A percentile compares a stretch with the other conserved stretches of the same genome.
These are phyloP conservation scores for Cladorrhinum sp. DNA, from an alignment of 2,329 filamentous ascomycete genomes.

Conservation along the genomic window DNA sequence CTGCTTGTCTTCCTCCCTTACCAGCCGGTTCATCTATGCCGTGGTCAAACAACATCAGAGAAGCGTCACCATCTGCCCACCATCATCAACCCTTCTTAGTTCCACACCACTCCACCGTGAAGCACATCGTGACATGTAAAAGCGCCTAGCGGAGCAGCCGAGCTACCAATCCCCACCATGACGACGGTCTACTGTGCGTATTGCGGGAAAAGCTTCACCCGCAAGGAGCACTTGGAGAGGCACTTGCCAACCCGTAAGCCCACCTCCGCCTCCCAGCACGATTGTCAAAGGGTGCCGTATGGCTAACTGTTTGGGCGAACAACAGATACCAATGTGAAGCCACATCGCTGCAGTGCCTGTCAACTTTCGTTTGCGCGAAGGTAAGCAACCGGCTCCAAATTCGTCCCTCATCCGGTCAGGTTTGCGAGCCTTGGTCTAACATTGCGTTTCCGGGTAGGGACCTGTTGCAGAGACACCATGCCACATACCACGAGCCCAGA, in stretches of 20 bases:
- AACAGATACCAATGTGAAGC: slow-evolving; percentile 54
- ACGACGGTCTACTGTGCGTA: slow-evolving; percentile 47
- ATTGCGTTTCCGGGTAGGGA: slow-evolving; percentile 37
- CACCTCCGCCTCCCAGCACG: neutral
- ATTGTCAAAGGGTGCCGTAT: neutral
- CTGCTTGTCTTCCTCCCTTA: neutral
- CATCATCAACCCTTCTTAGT: neutral
- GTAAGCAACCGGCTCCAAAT: slow-evolving; percentile 31
- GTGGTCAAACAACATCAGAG: slow-evolving; percentile 12
- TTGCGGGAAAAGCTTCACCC: slow-evolving; percentile 53
- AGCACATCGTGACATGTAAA: neutral
- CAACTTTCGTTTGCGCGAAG: slow-evolving; percentile 49
- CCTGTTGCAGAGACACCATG: slow-evolving; percentile 49
- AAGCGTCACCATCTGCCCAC: neutral
- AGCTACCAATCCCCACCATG: neutral
- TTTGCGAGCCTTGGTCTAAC: slow-evolving; percentile 7
- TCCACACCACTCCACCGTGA: neutral
- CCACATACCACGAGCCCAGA: slow-evolving; percentile 49
- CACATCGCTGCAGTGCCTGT: slow-evolving; percentile 48
- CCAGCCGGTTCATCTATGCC: slow-evolving; percentile 3
- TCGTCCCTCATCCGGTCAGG: neutral
- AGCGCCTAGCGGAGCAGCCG: neutral
- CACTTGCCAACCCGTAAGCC: slow-evolving; percentile 51
- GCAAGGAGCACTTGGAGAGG: slow-evolving; percentile 56
- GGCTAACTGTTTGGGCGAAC: neutral